Conservation (phyloP, 139 green algal species). For the Chlorella sp. region DNA sequence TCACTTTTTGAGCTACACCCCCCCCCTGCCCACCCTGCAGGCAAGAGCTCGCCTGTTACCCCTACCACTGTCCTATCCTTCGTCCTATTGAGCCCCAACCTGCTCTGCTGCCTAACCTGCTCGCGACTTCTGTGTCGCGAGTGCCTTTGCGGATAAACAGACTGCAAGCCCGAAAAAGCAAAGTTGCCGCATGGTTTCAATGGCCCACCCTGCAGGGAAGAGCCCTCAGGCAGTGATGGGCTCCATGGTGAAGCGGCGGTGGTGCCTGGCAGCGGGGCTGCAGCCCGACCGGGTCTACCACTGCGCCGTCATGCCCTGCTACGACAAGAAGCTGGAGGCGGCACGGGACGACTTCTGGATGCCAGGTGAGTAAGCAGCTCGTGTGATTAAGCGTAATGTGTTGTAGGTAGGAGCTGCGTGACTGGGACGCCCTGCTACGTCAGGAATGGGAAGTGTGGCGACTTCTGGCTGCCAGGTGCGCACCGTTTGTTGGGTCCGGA, state of each 20-base stretch:
- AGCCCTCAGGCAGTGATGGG: constrained; percentile 94
- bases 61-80: no score
- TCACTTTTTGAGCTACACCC: no score
- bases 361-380: constrained; percentile 35
- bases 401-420: background rate
- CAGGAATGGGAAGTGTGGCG: background rate
- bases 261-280: constrained; percentile 47
- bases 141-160: no score
- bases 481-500: no score
- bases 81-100: no score
- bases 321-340: constrained; percentile 99
- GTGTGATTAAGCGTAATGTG: background rate
- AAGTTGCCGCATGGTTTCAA: no score
- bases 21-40: background rate
- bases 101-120: no score
- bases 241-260: constrained; percentile 83
- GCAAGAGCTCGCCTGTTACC: constrained; percentile 94
- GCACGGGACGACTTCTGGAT: constrained; percentile 79
- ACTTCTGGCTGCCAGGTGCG: no score
- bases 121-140: no score
- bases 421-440: background rate
- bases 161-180: no score
- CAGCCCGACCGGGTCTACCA: constrained; percentile 81
- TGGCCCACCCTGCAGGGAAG: constrained; percentile 59
- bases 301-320: constrained; percentile 97